Evolutionary conservation across 179 eudicot species (phyloP).

Genomic region (Camellia oleifera): DNA sequence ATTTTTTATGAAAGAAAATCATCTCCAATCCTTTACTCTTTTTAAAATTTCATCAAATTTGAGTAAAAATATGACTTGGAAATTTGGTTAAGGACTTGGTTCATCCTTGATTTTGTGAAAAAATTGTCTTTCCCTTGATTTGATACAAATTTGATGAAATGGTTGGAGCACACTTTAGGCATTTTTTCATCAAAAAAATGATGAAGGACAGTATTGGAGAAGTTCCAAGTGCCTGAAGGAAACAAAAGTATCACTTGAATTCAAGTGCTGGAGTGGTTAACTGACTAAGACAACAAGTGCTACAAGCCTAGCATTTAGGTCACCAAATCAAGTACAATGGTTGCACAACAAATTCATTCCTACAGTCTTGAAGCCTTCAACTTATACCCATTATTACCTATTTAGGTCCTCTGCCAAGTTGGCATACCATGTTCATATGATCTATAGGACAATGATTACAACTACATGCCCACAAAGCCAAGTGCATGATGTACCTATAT

Average conservation of each 20-base stretch:
- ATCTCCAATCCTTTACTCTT: too few relatives aligned
- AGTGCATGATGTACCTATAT: background rate
- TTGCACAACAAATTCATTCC: background rate
- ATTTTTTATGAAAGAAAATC: too few relatives aligned
- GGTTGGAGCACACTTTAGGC: too few relatives aligned
- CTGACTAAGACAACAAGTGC: background rate
- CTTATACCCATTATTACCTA: background rate
- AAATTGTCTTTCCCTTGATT: too few relatives aligned
- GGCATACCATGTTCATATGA: background rate
- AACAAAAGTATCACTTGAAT: background rate
- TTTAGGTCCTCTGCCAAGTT: background rate
- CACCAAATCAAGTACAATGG: background rate
- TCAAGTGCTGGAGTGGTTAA: background rate
- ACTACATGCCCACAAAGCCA: background rate
- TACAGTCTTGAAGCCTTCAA: background rate
- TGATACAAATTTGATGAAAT: too few relatives aligned
- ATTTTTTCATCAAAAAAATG: too few relatives aligned
- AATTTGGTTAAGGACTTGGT: too few relatives aligned
- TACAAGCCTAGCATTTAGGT: background rate
- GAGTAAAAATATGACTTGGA: too few relatives aligned
- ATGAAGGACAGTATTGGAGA: too few relatives aligned
- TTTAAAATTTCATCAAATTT: too few relatives aligned
- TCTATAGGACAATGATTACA: background rate
- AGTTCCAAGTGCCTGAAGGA: too few relatives aligned
- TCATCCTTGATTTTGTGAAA: too few relatives aligned